Evolutionary conservation across 768 basidiomycete genomes (phyloP).

Genomic region (Boletellus ananiceps): DNA sequence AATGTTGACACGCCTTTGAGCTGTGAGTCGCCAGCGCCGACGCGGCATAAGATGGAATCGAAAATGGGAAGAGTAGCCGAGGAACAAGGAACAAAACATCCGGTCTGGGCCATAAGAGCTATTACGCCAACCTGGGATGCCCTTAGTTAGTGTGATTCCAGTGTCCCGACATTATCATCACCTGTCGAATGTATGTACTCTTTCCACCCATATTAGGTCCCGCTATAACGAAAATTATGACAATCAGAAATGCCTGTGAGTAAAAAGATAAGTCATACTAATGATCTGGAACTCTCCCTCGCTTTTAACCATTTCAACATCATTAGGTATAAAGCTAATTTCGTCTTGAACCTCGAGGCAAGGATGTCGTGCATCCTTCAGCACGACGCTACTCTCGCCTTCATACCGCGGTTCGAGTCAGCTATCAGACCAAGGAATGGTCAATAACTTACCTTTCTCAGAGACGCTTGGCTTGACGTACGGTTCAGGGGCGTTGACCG

Average conservation of each 20-base stretch:
- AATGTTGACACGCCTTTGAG: conserved; percentile 97
- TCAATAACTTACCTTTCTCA: conserved; percentile 56
- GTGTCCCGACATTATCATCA: conserved; percentile 19
- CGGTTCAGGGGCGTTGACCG: conserved; percentile 77
- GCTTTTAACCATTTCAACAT: conserved; percentile 92
- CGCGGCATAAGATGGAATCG: conserved; percentile 91
- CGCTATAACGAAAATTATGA: conserved; percentile 39
- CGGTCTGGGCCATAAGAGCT: conserved; percentile 91
- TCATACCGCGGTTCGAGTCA: conserved; percentile 1
- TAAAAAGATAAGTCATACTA: conserved; percentile 44
- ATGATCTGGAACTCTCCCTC: conserved; percentile 94
- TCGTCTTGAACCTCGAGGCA: conserved; percentile 97
- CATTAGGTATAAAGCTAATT: conserved; percentile 91
- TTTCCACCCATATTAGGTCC: conserved; percentile 99
- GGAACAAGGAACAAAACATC: conserved; percentile 91
- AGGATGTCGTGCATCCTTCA: conserved; percentile 89
- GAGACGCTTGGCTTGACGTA: conserved; percentile 83
- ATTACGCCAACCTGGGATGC: conserved; percentile 79
- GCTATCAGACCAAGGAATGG: neutral
- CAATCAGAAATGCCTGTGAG: neutral
- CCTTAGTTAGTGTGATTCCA: neutral
- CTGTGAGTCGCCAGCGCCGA: conserved; percentile 97
- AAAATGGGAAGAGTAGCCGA: conserved; percentile 87
- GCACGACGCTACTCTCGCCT: conserved; percentile 78
- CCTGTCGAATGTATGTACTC: conserved; percentile 93